These are phyloP conservation scores for Friedmanniomyces simplex DNA, from an alignment of 495 filamentous ascomycete species.

Conservation along the genomic window DNA sequence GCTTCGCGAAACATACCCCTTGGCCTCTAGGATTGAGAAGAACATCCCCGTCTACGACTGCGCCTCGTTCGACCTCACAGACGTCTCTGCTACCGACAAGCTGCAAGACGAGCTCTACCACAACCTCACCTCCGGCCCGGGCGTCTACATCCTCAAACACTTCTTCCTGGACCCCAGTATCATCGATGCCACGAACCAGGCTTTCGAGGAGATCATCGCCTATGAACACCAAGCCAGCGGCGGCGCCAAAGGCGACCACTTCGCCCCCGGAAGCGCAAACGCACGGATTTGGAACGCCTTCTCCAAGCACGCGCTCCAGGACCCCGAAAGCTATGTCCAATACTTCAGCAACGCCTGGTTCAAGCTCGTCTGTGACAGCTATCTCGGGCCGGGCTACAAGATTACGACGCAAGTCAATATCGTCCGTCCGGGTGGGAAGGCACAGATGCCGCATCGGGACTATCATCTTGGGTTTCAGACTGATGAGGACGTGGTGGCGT, in stretches of 20 bases:
- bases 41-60: conserved; percentile 48
- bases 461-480: conserved; percentile 49
- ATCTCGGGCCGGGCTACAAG: conserved; percentile 44
- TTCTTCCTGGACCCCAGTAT: conserved; percentile 32
- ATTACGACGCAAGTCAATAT: conserved; percentile 49
- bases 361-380: conserved; percentile 34
- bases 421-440: conserved; percentile 41
- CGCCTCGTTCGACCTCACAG: conserved; percentile 21
- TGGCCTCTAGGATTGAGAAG: conserved; percentile 31
- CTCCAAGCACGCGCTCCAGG: conserved; percentile 40
- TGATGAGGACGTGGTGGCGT: conserved; percentile 27
- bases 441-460: conserved; percentile 45
- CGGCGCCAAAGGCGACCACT: conserved; percentile 42
- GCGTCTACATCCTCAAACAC: conserved; percentile 41
- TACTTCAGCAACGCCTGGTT: conserved; percentile 50
- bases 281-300: conserved; percentile 51
- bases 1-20: conserved; percentile 33
- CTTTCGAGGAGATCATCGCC: conserved; percentile 39
- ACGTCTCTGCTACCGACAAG: conserved; percentile 16
- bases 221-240: conserved; percentile 24
- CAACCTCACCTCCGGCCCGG: conserved; percentile 41
- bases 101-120: conserved; percentile 49
- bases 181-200: conserved; percentile 34
- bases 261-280: conserved; percentile 39
- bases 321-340: conserved; percentile 37